Evolutionary conservation across 176 grass and related monocot species (phyloP).

Genomic region (Urochloa ruziziensis): DNA sequence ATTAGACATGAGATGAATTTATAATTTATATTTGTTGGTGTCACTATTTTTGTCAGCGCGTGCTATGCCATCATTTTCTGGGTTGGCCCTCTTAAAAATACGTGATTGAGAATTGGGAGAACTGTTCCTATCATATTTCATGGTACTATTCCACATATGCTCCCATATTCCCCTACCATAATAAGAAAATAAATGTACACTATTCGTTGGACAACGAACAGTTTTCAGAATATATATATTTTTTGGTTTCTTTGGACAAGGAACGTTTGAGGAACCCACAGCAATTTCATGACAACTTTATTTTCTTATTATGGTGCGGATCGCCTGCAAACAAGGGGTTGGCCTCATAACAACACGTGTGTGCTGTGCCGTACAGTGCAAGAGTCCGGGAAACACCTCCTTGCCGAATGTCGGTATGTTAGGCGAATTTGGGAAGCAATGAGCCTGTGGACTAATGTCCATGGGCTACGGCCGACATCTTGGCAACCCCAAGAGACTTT

Average conservation of each 20-base stretch:
- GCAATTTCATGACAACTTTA: background rate
- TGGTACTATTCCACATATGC: background rate
- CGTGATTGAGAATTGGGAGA: background rate
- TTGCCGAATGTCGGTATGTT: too few species aligned
- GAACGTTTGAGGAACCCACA: background rate
- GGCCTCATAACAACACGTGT: too few species aligned
- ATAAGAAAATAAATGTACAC: background rate
- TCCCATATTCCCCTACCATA: background rate
- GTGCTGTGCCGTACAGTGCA: too few species aligned
- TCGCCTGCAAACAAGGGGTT: too few species aligned
- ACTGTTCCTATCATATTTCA: background rate
- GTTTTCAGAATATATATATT: background rate
- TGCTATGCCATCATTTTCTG: background rate
- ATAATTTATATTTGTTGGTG: background rate
- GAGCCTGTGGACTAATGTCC: too few species aligned
- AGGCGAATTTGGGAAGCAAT: too few species aligned
- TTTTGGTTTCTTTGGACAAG: background rate
- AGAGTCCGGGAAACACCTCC: too few species aligned
- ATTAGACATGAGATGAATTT: background rate
- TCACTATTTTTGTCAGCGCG: background rate
- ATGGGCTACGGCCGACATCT: too few species aligned
- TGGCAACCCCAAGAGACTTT: too few species aligned
- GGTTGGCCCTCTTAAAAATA: conserved; percentile 11
- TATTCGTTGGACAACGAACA: background rate
- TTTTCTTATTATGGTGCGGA: too few species aligned